Percentiles rank a stretch among this genome's conserved stretches.
These are phyloP conservation scores for Trichoderma erinaceum DNA, from an alignment of 495 filamentous ascomycete genomes.

Conservation along the genomic window DNA sequence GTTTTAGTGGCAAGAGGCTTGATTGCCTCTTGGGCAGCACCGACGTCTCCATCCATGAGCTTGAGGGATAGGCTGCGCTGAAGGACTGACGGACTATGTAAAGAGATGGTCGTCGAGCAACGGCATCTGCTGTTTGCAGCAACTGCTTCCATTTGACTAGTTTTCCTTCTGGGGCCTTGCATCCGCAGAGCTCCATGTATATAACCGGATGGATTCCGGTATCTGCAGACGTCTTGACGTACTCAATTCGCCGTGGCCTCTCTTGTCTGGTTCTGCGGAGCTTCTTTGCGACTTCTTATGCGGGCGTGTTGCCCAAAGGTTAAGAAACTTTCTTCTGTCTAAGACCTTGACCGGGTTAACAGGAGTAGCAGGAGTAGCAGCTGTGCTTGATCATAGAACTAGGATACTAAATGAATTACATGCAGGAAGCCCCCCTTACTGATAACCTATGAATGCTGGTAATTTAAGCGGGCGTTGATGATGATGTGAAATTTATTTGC, in stretches of 20 bases:
- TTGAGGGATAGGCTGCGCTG: conserved; percentile 26
- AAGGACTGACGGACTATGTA: conserved; percentile 24
- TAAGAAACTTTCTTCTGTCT: too few species aligned
- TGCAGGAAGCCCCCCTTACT: too few species aligned
- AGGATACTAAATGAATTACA: too few species aligned
- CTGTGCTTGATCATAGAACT: too few species aligned
- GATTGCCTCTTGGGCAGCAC: conserved; percentile 22
- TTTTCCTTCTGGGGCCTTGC: conserved; percentile 22
- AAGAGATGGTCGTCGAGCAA: not conserved
- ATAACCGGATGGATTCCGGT: conserved; percentile 83
- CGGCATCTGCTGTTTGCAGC: not conserved
- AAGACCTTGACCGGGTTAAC: too few species aligned
- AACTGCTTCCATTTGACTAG: conserved; percentile 10
- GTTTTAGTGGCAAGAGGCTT: conserved; percentile 27
- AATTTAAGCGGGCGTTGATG: too few species aligned
- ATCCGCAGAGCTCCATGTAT: conserved; percentile 62
- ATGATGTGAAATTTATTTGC: not conserved
- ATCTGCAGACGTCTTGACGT: conserved; percentile 60
- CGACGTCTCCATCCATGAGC: conserved; percentile 31
- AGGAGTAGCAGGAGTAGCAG: too few species aligned
- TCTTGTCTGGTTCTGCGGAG: too few species aligned
- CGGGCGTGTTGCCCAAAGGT: too few species aligned
- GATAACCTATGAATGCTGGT: too few species aligned
- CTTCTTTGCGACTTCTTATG: too few species aligned
- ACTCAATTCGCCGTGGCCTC: conserved; percentile 45